Base-by-base conservation (phyloP, 345 rosid species). In the Camelina sativa region DNA sequence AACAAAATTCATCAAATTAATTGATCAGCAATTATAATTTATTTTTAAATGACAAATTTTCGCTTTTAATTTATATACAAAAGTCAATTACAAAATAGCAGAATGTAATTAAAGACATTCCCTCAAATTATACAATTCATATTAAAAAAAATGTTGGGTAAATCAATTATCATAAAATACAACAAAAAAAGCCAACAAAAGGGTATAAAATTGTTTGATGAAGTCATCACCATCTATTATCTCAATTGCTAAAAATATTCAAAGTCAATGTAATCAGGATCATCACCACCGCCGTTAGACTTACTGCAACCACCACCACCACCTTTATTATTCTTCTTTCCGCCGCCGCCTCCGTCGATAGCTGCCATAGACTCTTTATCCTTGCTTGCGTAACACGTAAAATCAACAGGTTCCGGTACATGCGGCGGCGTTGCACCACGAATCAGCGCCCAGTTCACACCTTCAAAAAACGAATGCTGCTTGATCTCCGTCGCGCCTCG, bases 401-500 rank as follows among this genome's bases (percentile, higher is more conserved):
- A 89, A 76, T 91, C 92, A 25, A 89, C 82, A 0, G 92, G 88
- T 15, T 91, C 94, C 9, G 98, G 98, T 22, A 93, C 7, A 22
- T 91, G 88, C 5, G 98, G 96, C 48, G 98, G 98, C 83, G 76
- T 53, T 2, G 97, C 94, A 52, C 97, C 77, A 62, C 98, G 82
- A 1, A 93, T 94, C 0, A 93, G 74, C 25, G 98, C 98, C 98
- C 97, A 93, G 35, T 89, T 91, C 22, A 91, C 88, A 8, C 98
- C 96, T 65, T 89, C 92, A 54, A 93, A 93, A 65, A 93, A 93
- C 0, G 96, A 92, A 55, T 91, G 96, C 46, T 93, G 98, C 61
- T 91, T 93, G 3, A 93, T 89, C 75, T 93, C 96, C 2, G 98
- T 93, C 15, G 97, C 98, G 2, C 96, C 98, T 62, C 97, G 84